Evolutionary conservation across 208 protist species (phyloP).

Genomic region (Wallacemonas rigidus): DNA sequence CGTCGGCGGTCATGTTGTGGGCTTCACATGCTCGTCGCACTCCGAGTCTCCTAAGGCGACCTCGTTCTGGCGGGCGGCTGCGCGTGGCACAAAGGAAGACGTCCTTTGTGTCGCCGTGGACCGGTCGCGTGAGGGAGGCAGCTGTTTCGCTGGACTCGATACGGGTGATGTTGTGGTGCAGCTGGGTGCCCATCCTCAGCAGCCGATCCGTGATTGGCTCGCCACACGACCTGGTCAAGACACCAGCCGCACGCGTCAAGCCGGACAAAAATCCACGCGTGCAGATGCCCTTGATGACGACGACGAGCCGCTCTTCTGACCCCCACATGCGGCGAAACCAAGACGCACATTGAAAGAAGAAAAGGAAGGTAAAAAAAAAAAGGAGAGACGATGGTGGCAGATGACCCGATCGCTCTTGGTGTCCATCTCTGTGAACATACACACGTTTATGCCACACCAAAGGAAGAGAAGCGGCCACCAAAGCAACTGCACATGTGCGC

Average conservation of each 20-base stretch:
- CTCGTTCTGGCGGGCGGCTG: slow-evolving; percentile 29
- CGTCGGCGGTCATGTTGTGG: slow-evolving; percentile 69
- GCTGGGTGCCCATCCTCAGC: neutral
- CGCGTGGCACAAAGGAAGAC: slow-evolving; percentile 55
- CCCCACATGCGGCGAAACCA: neutral
- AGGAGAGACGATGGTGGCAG: neutral
- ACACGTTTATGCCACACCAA: too few relatives aligned
- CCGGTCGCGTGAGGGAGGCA: slow-evolving; percentile 21
- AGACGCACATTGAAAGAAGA: neutral
- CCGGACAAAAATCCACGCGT: slow-evolving; percentile 47
- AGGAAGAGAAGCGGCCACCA: too few relatives aligned
- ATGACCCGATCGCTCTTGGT: too few relatives aligned
- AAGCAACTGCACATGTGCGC: too few relatives aligned
- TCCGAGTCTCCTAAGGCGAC: slow-evolving; percentile 4
- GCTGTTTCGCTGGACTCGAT: slow-evolving; percentile 64
- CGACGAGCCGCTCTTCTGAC: slow-evolving; percentile 17
- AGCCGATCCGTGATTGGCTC: slow-evolving; percentile 41
- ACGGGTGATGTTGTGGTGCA: slow-evolving; percentile 63
- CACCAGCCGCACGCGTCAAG: slow-evolving; percentile 6
- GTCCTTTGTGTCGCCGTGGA: slow-evolving; percentile 60
- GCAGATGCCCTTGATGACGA: slow-evolving; percentile 23
- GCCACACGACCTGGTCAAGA: slow-evolving; percentile 31
- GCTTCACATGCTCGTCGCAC: slow-evolving; percentile 26
- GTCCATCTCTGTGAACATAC: too few relatives aligned
- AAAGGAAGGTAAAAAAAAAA: neutral